Percentiles rank a stretch among this genome's conserved stretches.
Evolutionary conservation across 805 yeast genomes (phyloP).

Genomic region (Kodamaea restingae): DNA sequence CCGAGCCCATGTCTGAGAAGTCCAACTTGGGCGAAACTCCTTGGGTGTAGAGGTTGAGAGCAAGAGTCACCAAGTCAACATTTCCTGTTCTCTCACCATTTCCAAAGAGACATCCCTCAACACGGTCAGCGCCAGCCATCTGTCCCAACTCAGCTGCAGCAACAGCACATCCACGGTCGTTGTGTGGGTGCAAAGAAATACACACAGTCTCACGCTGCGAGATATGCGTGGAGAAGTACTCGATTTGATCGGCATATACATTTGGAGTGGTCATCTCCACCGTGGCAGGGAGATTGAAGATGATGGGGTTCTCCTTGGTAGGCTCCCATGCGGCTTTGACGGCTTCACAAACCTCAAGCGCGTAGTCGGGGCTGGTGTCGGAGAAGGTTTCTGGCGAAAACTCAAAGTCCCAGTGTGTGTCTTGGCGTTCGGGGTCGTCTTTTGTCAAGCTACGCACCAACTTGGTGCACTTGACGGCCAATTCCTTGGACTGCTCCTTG

Average conservation of each 20-base stretch:
- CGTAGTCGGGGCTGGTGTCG: conserved; percentile 63
- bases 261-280: conserved; percentile 81
- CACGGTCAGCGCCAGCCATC: conserved; percentile 84
- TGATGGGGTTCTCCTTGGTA: conserved; percentile 57
- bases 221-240: conserved; percentile 60
- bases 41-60: conserved; percentile 73
- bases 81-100: conserved; percentile 88
- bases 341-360: conserved; percentile 65
- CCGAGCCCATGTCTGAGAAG: conserved; percentile 60
- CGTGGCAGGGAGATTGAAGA: conserved; percentile 81
- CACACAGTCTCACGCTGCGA: conserved; percentile 66
- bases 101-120: conserved; percentile 82
- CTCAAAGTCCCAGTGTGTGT: conserved; percentile 69
- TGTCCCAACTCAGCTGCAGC: conserved; percentile 83
- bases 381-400: conserved; percentile 80
- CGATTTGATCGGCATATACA: conserved; percentile 81
- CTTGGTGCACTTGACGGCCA: conserved; percentile 61
- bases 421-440: conserved; percentile 49
- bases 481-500: conserved; percentile 52
- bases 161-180: conserved; percentile 85
- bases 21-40: conserved; percentile 70
- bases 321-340: conserved; percentile 77
- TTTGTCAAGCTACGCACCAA: conserved; percentile 65
- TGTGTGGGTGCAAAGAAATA: conserved; percentile 77
- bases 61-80: conserved; percentile 76